Percentiles rank a stretch among this genome's conserved stretches.
Evolutionary conservation across 2,329 filamentous ascomycete genomes (phyloP).

Genomic region (Huntiella decipiens): DNA sequence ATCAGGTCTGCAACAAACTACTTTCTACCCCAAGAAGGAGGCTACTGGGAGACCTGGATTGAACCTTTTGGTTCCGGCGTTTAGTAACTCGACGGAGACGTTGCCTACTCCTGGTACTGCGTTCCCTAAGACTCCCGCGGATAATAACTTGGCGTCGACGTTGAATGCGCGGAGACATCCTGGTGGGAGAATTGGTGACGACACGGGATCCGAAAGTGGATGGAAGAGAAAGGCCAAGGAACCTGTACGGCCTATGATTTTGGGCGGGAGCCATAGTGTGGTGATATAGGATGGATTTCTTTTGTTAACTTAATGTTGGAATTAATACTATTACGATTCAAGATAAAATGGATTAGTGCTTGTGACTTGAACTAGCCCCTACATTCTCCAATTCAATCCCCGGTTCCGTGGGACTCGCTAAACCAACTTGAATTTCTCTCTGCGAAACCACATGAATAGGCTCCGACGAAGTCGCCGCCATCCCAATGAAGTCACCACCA

Average conservation of each 20-base stretch:
- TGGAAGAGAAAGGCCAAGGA: background rate
- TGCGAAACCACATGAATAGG: background rate
- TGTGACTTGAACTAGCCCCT: slow-evolving; percentile 13
- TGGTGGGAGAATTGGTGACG: background rate
- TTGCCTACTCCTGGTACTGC: slow-evolving; percentile 7
- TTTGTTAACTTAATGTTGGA: background rate
- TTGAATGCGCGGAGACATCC: slow-evolving; percentile 1
- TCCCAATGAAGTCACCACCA: background rate
- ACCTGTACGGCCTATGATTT: slow-evolving; percentile 1
- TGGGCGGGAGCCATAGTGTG: slow-evolving; percentile 7
- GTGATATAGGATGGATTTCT: slow-evolving; percentile 1
- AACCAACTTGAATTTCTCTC: slow-evolving; percentile 13
- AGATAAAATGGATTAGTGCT: background rate
- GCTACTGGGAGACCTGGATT: slow-evolving; percentile 1
- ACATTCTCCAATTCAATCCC: slow-evolving; percentile 32
- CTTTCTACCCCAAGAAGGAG: background rate
- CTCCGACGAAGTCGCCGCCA: background rate
- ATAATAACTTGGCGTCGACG: background rate
- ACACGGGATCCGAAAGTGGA: slow-evolving; percentile 1
- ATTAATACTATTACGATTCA: background rate
- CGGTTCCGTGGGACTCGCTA: slow-evolving; percentile 16
- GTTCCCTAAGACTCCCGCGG: slow-evolving; percentile 10
- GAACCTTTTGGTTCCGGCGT: slow-evolving; percentile 10
- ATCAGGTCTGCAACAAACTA: background rate
- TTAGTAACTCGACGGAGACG: slow-evolving; percentile 9